A percentile compares a stretch with the other conserved stretches of the same genome.
These are phyloP conservation scores for Nakazawaea ishiwadae DNA, from an alignment of 805 yeast species.

Conservation along the genomic window DNA sequence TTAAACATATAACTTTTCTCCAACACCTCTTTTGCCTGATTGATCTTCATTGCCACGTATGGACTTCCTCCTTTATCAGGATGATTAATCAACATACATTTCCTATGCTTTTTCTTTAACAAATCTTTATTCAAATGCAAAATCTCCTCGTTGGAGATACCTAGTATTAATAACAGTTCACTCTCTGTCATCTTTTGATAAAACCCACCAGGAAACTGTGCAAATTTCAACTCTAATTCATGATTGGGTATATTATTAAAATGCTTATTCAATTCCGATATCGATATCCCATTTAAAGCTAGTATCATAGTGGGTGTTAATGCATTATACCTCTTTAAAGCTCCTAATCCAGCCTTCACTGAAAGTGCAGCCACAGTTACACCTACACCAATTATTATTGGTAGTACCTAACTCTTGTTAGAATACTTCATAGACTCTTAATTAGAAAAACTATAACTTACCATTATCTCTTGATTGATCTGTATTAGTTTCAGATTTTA, in stretches of 20 bases:
- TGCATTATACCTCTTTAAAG: slow-evolving; percentile 24
- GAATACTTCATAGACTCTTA: background rate
- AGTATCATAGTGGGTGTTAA: slow-evolving; percentile 35
- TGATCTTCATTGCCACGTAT: slow-evolving; percentile 76
- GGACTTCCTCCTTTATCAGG: slow-evolving; percentile 90
- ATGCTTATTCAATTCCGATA: slow-evolving; percentile 8
- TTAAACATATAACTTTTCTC: slow-evolving; percentile 53
- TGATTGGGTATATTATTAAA: slow-evolving; percentile 13
- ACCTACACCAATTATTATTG: slow-evolving; percentile 51
- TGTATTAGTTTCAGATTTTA: background rate
- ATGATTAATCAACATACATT: slow-evolving; percentile 75
- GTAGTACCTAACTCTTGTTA: slow-evolving; percentile 32
- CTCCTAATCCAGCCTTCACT: slow-evolving; percentile 31
- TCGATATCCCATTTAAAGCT: slow-evolving; percentile 30
- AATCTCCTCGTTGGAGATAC: slow-evolving; percentile 53
- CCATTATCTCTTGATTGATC: background rate
- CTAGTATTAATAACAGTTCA: slow-evolving; percentile 65
- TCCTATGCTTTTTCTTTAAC: slow-evolving; percentile 69
- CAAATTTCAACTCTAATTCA: slow-evolving; percentile 25
- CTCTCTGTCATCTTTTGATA: slow-evolving; percentile 58
- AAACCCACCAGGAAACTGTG: slow-evolving; percentile 56
- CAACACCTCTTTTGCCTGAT: slow-evolving; percentile 77
- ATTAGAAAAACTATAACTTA: no score
- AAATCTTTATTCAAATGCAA: slow-evolving; percentile 39
- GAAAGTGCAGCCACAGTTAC: slow-evolving; percentile 48